Percentiles rank a stretch among this genome's conserved stretches.
These are phyloP conservation scores for Parathielavia hyrcaniae DNA, from an alignment of 495 filamentous ascomycete species.

Conservation along the genomic window DNA sequence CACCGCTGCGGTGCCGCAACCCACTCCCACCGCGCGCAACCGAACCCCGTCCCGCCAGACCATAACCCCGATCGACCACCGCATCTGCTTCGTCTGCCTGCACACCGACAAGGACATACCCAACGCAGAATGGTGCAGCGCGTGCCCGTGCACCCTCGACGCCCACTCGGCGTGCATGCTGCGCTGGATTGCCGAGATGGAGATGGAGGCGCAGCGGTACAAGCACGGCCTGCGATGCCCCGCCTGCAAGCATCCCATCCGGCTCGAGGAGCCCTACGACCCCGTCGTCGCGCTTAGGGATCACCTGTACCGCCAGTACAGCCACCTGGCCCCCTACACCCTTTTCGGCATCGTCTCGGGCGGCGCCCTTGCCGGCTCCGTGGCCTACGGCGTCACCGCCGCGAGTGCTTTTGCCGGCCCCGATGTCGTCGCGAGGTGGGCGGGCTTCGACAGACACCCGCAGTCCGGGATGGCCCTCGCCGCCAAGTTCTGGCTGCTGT, in stretches of 20 bases:
- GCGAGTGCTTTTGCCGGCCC: slow-evolving; percentile 36
- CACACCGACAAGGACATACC: slow-evolving; percentile 62
- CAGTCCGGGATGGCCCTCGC: not conserved
- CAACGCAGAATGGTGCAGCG: slow-evolving; percentile 69
- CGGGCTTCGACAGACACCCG: slow-evolving; percentile 5
- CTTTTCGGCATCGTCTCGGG: slow-evolving; percentile 50
- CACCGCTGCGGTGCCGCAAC: not conserved
- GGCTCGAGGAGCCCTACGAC: slow-evolving; percentile 65
- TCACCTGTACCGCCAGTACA: slow-evolving; percentile 48
- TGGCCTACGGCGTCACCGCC: slow-evolving; percentile 36
- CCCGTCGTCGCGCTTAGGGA: slow-evolving; percentile 56
- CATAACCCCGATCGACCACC: slow-evolving; percentile 36
- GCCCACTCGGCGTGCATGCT: slow-evolving; percentile 89
- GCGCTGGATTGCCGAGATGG: slow-evolving; percentile 81
- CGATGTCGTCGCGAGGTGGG: slow-evolving; percentile 25
- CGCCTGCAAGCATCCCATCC: slow-evolving; percentile 78
- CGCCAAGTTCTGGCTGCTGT: slow-evolving; percentile 23
- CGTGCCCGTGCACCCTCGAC: slow-evolving; percentile 81
- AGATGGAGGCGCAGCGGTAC: slow-evolving; percentile 48
- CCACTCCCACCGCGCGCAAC: not conserved
- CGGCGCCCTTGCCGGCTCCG: slow-evolving; percentile 44
- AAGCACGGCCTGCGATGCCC: slow-evolving; percentile 68
- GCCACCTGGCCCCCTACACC: slow-evolving; percentile 52
- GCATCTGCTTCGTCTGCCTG: slow-evolving; percentile 92
- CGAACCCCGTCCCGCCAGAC: slow-evolving; percentile 11